These are phyloP conservation scores for Entophlyctis luteolus DNA, from an alignment of 192 early-diverging fungal genomes.

Conservation along the genomic window DNA sequence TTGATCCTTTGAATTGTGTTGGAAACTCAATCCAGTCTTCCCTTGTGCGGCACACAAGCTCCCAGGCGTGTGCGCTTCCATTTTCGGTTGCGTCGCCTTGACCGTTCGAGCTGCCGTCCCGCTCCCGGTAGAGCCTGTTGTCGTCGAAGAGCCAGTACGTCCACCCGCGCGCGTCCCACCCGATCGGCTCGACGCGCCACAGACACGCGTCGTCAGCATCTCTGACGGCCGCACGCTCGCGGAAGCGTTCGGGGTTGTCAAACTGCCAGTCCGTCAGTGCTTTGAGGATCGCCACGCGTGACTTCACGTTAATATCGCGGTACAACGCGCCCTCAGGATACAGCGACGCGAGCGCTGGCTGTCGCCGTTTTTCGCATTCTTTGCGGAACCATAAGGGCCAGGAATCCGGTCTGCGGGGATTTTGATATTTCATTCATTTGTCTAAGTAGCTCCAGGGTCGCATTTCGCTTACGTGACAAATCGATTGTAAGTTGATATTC, in stretches of 20 bases:
- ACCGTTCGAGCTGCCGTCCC: not conserved
- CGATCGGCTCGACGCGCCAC: constrained; percentile 75
- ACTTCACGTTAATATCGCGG: constrained; percentile 28
- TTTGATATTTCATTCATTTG: too few relatives aligned
- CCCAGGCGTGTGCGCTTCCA: not conserved
- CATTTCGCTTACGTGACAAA: constrained; percentile 45
- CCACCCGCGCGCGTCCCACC: constrained; percentile 61
- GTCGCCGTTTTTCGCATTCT: constrained; percentile 35
- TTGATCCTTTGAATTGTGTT: constrained; percentile 49
- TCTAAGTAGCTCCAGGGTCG: too few relatives aligned
- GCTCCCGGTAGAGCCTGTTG: constrained; percentile 66
- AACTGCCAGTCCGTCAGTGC: constrained; percentile 63
- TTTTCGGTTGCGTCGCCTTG: not conserved
- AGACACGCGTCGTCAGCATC: constrained; percentile 57
- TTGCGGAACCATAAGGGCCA: constrained; percentile 33
- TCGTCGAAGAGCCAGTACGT: constrained; percentile 82
- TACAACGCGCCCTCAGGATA: constrained; percentile 41
- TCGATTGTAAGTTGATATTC: constrained; percentile 49
- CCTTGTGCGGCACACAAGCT: constrained; percentile 47
- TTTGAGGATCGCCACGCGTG: constrained; percentile 38
- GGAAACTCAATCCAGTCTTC: constrained; percentile 67
- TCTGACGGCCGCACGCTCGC: constrained; percentile 43
- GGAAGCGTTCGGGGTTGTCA: constrained; percentile 64
- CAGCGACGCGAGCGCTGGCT: constrained; percentile 33
- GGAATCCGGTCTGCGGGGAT: constrained; percentile 37